These are phyloP conservation scores for Dryadomyces quercus-mongolicae DNA, from an alignment of 2,329 filamentous ascomycete genomes.

Conservation along the genomic window DNA sequence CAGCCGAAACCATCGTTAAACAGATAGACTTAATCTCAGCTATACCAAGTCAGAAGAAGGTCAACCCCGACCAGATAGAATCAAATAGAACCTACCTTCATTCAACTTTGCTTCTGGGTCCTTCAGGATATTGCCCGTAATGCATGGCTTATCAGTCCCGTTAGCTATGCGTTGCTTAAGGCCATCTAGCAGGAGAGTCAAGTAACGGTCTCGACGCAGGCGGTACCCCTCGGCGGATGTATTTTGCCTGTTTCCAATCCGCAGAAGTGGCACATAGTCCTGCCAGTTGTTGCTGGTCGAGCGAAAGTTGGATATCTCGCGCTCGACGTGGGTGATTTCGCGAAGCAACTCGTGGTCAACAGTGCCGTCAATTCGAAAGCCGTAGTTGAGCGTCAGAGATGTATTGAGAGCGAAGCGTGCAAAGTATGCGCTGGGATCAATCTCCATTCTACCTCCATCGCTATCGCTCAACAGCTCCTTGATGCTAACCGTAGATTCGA, in stretches of 20 bases:
- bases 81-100: not conserved
- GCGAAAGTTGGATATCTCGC: slow-evolving; percentile 62
- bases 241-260: slow-evolving; percentile 45
- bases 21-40: slow-evolving; percentile 63
- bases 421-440: slow-evolving; percentile 63
- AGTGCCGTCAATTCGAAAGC: slow-evolving; percentile 55
- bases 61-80: not conserved
- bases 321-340: slow-evolving; percentile 66
- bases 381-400: slow-evolving; percentile 67
- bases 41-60: not conserved
- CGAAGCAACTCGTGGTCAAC: slow-evolving; percentile 43
- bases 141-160: slow-evolving; percentile 15
- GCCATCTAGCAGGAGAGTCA: slow-evolving; percentile 49
- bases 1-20: slow-evolving; percentile 63
- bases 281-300: slow-evolving; percentile 72
- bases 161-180: slow-evolving; percentile 17
- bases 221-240: slow-evolving; percentile 53
- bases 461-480: slow-evolving; percentile 58
- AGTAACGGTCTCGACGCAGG: slow-evolving; percentile 35
- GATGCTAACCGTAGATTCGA: slow-evolving; percentile 61
- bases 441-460: slow-evolving; percentile 45
- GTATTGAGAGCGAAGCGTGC: slow-evolving; percentile 67
- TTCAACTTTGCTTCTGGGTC: slow-evolving; percentile 12
- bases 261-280: slow-evolving; percentile 46
- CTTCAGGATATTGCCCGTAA: slow-evolving; percentile 16